Conservation (phyloP, 2,329 filamentous ascomycete genomes). For the Pseudogymnoascus sp. region DNA sequence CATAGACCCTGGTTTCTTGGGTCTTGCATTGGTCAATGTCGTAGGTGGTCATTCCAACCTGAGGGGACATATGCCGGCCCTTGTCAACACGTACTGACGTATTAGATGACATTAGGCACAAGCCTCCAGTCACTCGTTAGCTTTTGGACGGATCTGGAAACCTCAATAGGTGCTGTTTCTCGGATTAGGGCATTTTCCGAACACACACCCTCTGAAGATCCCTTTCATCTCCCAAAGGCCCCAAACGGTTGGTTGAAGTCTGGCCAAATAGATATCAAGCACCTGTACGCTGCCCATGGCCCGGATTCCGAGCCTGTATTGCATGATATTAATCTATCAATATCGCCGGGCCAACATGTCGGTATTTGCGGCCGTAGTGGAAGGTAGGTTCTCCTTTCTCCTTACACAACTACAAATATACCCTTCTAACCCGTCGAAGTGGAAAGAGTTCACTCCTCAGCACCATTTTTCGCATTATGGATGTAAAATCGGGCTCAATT, state of each 20-base stretch:
- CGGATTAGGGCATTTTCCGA: conserved; percentile 46
- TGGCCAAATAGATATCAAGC: conserved; percentile 9
- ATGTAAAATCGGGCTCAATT: conserved; percentile 34
- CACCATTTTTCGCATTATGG: conserved; percentile 40
- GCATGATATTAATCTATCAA: conserved; percentile 13
- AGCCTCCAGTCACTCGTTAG: conserved; percentile 36
- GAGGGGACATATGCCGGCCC: neutral
- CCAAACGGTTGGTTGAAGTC: conserved; percentile 7
- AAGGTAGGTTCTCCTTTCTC: conserved; percentile 11
- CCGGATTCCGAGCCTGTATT: conserved; percentile 14
- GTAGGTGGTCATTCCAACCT: conserved; percentile 23
- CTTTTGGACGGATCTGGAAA: conserved; percentile 51
- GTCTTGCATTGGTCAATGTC: conserved; percentile 37
- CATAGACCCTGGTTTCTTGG: conserved; percentile 10
- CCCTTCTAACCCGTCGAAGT: conserved; percentile 23
- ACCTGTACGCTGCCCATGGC: conserved; percentile 13
- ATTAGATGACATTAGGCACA: conserved; percentile 3
- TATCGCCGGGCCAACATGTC: conserved; percentile 36
- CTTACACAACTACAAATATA: neutral
- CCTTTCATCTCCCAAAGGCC: neutral
- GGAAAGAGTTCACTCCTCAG: conserved; percentile 37
- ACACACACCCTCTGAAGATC: conserved; percentile 34
- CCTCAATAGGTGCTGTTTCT: conserved; percentile 47
- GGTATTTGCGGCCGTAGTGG: conserved; percentile 46
- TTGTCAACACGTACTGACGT: neutral